Conservation (phyloP, 2,329 filamentous ascomycete genomes). For the Ascochyta fabae region DNA sequence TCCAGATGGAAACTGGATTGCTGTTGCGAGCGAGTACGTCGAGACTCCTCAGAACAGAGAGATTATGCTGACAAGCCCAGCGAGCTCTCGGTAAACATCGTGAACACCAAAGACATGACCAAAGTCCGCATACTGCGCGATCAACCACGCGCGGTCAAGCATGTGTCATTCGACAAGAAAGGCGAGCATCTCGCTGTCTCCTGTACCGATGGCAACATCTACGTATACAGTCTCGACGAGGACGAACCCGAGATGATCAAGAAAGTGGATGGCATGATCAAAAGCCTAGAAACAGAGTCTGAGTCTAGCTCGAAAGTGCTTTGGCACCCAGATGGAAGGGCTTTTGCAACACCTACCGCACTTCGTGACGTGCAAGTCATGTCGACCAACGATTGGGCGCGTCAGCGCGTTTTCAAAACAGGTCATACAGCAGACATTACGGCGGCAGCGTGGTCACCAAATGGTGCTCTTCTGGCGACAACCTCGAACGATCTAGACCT, state of each 20-base stretch:
- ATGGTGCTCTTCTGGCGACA: constrained; percentile 82
- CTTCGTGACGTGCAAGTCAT: constrained; percentile 81
- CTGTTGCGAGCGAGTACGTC: constrained; percentile 87
- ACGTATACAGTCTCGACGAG: constrained; percentile 82
- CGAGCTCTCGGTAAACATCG: constrained; percentile 88
- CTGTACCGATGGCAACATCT: constrained; percentile 86
- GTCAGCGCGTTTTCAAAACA: constrained; percentile 77
- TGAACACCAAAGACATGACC: constrained; percentile 79
- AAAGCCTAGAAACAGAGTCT: constrained; percentile 75
- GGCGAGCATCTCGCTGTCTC: constrained; percentile 79
- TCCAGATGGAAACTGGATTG: constrained; percentile 82
- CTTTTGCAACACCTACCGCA: constrained; percentile 84
- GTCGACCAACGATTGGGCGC: constrained; percentile 88
- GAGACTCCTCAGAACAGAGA: neutral
- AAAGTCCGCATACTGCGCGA: constrained; percentile 80
- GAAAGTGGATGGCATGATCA: constrained; percentile 86
- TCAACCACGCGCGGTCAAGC: constrained; percentile 86
- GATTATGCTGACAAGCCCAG: constrained; percentile 48
- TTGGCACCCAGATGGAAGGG: constrained; percentile 95
- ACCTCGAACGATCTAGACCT: constrained; percentile 67
- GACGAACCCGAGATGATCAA: constrained; percentile 81
- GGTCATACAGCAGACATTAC: constrained; percentile 87
- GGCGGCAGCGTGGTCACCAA: constrained; percentile 89
- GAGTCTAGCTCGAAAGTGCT: constrained; percentile 76
- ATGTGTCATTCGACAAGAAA: constrained; percentile 84